Evolutionary conservation across 1,284 basidiomycete genomes (phyloP).

Genomic region (Limonomyces culmigenus): DNA sequence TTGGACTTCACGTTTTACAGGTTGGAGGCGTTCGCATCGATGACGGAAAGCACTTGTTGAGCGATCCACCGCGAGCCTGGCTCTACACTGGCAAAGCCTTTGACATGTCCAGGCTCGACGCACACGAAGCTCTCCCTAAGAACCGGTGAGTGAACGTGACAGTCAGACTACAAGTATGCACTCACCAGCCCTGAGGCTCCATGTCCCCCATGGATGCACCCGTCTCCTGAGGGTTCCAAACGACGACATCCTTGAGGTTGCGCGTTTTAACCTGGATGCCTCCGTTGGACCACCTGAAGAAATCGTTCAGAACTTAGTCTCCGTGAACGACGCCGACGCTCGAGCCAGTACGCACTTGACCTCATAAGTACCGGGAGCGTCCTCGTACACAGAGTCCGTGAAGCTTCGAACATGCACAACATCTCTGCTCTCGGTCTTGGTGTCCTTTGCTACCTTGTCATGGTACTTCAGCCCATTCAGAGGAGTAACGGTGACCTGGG

Average conservation of each 20-base stretch:
- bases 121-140: slow-evolving; percentile 67
- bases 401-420: slow-evolving; percentile 43
- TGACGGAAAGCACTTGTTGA: slow-evolving; percentile 41
- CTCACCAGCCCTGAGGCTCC: slow-evolving; percentile 75
- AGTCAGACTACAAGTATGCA: slow-evolving; percentile 7
- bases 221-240: slow-evolving; percentile 71
- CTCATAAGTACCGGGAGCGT: slow-evolving; percentile 36
- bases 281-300: slow-evolving; percentile 41
- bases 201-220: slow-evolving; percentile 71
- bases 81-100: slow-evolving; percentile 41
- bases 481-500: slow-evolving; percentile 37
- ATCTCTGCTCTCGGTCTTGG: slow-evolving; percentile 44
- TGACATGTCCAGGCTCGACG: slow-evolving; percentile 74
- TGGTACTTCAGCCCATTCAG: slow-evolving; percentile 47
- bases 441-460: slow-evolving; percentile 46
- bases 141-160: not conserved
- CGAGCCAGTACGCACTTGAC: too few species aligned
- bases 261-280: slow-evolving; percentile 37
- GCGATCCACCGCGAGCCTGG: slow-evolving; percentile 59
- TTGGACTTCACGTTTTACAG: not conserved
- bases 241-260: slow-evolving; percentile 60
- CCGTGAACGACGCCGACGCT: too few species aligned
- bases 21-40: not conserved
- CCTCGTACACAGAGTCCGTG: slow-evolving; percentile 65
- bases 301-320: too few species aligned